These are phyloP conservation scores for Aspergillus fijiensis DNA, from an alignment of 2,329 filamentous ascomycete genomes.

Conservation along the genomic window DNA sequence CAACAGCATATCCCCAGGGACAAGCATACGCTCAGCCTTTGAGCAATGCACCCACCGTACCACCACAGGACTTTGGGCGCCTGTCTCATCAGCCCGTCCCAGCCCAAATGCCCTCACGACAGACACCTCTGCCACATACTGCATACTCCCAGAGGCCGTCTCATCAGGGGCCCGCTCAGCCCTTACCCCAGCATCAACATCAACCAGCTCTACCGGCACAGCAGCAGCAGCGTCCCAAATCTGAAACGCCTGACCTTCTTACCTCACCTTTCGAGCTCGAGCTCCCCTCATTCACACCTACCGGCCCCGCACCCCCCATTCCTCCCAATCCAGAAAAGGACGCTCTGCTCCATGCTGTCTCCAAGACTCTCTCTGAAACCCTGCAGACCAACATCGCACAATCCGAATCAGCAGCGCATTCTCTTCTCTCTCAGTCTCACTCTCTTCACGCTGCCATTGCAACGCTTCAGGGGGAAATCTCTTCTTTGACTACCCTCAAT, in stretches of 20 bases:
- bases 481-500: conserved; percentile 68
- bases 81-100: conserved; percentile 22
- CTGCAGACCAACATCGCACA: conserved; percentile 69
- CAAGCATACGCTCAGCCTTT: conserved; percentile 15
- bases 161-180: conserved; percentile 29
- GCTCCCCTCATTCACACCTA: conserved; percentile 47
- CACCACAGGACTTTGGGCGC: conserved; percentile 9
- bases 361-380: conserved; percentile 65
- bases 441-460: conserved; percentile 72
- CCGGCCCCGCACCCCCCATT: conserved; percentile 71
- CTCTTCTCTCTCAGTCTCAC: conserved; percentile 73
- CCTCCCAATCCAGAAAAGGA: conserved; percentile 97
- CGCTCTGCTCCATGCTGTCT: conserved; percentile 75
- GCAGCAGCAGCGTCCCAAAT: conserved; percentile 28
- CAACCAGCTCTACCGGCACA: conserved; percentile 17
- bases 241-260: conserved; percentile 56
- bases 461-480: conserved; percentile 71
- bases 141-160: conserved; percentile 30
- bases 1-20: conserved; percentile 19
- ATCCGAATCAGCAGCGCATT: conserved; percentile 70
- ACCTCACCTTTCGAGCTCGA: conserved; percentile 63
- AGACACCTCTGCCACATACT: conserved; percentile 22
- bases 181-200: conserved; percentile 17
- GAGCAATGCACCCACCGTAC: conserved; percentile 15
- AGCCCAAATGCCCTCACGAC: conserved; percentile 19